A percentile compares a stretch with the other conserved stretches of the same genome.
Conservation (phyloP, 2,329 filamentous ascomycete species). For the Cercospora sp. region DNA sequence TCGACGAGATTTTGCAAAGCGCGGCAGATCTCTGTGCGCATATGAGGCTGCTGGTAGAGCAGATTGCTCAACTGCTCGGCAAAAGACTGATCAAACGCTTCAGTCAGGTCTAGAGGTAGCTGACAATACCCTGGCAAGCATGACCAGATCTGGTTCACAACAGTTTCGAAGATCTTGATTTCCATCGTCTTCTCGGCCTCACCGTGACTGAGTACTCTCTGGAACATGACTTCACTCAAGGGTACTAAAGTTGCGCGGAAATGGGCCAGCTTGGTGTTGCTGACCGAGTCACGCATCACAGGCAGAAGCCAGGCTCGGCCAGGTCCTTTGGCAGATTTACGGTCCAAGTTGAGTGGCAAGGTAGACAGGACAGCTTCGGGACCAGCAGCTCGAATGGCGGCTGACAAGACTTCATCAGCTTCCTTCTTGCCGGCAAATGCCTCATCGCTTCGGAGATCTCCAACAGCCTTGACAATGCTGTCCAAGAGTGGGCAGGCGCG, state of each 20-base stretch:
- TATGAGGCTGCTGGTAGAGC: slow-evolving; percentile 85
- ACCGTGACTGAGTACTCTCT: slow-evolving; percentile 81
- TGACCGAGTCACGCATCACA: slow-evolving; percentile 82
- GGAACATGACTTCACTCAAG: slow-evolving; percentile 85
- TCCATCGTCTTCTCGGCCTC: slow-evolving; percentile 87
- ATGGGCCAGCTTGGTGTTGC: slow-evolving; percentile 82
- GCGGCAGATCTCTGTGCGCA: slow-evolving; percentile 84
- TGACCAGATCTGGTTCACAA: slow-evolving; percentile 95
- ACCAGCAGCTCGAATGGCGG: slow-evolving; percentile 86
- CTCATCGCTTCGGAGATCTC: slow-evolving; percentile 82
- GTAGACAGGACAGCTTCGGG: slow-evolving; percentile 79
- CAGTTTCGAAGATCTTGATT: slow-evolving; percentile 94
- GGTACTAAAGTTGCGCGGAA: slow-evolving; percentile 86
- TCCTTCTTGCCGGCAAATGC: slow-evolving; percentile 93
- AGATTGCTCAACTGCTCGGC: slow-evolving; percentile 89
- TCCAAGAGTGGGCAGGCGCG: slow-evolving; percentile 75
- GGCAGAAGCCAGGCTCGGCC: slow-evolving; percentile 95
- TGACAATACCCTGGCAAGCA: slow-evolving; percentile 93
- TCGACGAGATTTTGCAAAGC: slow-evolving; percentile 85
- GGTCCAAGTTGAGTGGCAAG: slow-evolving; percentile 78
- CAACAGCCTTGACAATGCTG: slow-evolving; percentile 74
- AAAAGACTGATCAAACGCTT: slow-evolving; percentile 78
- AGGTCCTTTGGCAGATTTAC: slow-evolving; percentile 69
- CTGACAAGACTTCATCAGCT: slow-evolving; percentile 84
- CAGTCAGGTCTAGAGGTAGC: slow-evolving; percentile 69